These are phyloP conservation scores for Rhinocladiella mackenziei DNA, from an alignment of 2,329 filamentous ascomycete species.

Conservation along the genomic window DNA sequence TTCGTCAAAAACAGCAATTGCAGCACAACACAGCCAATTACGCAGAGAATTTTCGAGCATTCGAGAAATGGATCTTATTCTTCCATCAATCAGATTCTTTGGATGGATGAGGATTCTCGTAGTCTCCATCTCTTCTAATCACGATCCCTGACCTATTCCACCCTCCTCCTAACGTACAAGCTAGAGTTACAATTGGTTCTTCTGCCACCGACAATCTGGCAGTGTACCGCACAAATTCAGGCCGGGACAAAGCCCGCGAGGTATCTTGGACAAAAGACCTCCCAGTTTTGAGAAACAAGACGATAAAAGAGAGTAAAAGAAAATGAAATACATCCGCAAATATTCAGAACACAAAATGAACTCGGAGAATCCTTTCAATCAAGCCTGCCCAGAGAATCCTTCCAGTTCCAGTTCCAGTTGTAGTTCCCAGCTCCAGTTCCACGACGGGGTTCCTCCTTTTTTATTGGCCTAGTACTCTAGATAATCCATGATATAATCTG, in stretches of 20 bases:
- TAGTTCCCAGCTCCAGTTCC: too few relatives aligned
- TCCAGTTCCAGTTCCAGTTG: too few relatives aligned
- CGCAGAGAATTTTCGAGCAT: not conserved
- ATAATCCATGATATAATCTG: too few relatives aligned
- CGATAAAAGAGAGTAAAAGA: not conserved
- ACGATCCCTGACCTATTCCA: too few relatives aligned
- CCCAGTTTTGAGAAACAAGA: conserved; percentile 7
- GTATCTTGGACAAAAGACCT: not conserved
- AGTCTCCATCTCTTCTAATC: not conserved
- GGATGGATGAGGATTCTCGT: too few relatives aligned
- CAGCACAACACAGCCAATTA: not conserved
- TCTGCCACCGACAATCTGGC: not conserved
- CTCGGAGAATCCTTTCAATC: too few relatives aligned
- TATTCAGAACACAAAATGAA: conserved; percentile 1
- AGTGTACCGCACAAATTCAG: not conserved
- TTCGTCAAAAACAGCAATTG: too few relatives aligned
- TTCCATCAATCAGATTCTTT: not conserved
- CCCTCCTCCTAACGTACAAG: conserved; percentile 7
- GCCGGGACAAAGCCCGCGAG: not conserved
- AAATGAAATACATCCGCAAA: not conserved
- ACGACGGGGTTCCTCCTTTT: too few relatives aligned
- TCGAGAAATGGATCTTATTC: not conserved
- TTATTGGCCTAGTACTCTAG: too few relatives aligned
- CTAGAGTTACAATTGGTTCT: not conserved
- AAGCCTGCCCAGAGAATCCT: too few relatives aligned